Evolutionary conservation across 148 eudicot genomes (phyloP), one percentile per base, ranked within the genome.

Genomic region (Fagopyrum homotropicum): DNA sequence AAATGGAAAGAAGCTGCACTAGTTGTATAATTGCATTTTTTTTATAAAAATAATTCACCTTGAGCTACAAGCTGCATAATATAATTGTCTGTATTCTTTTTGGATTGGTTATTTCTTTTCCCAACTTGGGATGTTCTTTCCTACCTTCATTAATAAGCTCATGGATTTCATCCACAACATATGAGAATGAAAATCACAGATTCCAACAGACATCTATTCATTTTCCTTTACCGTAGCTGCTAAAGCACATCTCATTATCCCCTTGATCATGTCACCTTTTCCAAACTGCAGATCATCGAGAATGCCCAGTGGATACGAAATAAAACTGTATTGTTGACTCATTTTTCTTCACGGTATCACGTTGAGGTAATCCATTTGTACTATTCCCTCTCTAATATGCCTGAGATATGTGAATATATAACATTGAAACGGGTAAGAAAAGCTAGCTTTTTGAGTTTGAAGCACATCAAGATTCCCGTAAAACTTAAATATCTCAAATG

Each of bases 321-420:
- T 80, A 89, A 88, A 82, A 72, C 92, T 64, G 59, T 93, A 69
- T 9, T 91, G 72, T 78, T 93, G 84, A 93, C 97, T 56, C 98
- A 93, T 83, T 93, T 93, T 79, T 93, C 98, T n/a, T 80, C 98
- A 43, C 97, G 98, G 50, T 91, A 93, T 78, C 84, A 83, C 74
- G 74, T 87, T 59, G 95, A 93, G 98, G 98, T 93, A 89, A 81
- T 52, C 63, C 70, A 52, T 51, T 45, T 54, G 19, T 43, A 7
- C 57, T 73, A 22, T 45, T 43, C n/a, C 5, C 26, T 22, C 51
- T 6, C 12, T 4, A 48, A 63, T 30, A 4, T 43, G 40, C 40
- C 11, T 45, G 54, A 30, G 68, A 16, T 19, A 45, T 40, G 16
- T 50, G 52, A 4, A 11, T 60, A 35, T 63, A 6, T 29, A 47